Conservation (phyloP, 2,329 filamentous ascomycete genomes). For the Gaeumannomyces sp. region DNA sequence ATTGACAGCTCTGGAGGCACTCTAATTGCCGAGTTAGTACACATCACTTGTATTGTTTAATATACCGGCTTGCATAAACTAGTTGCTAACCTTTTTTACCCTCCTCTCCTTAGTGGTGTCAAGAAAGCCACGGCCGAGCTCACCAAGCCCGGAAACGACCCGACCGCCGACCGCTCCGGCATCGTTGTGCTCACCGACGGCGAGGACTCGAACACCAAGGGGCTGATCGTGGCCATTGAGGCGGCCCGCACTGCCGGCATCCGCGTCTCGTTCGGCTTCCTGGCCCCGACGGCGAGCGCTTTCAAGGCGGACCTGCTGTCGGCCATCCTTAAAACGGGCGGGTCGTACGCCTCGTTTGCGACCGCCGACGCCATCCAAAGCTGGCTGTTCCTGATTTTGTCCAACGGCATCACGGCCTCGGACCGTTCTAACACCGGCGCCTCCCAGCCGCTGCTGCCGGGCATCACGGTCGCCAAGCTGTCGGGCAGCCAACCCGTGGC, state of each 20-base stretch:
- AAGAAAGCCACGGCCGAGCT: conserved; percentile 16
- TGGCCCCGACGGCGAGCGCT: conserved; percentile 12
- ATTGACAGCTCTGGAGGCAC: conserved; percentile 17
- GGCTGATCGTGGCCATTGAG: conserved; percentile 13
- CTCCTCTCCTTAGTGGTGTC: conserved; percentile 11
- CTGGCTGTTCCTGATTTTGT: conserved; percentile 17
- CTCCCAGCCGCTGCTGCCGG: conserved; percentile 13
- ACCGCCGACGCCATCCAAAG: conserved; percentile 16
- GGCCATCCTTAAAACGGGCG: conserved; percentile 13
- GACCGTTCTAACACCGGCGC: conserved; percentile 4
- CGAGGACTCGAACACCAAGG: conserved; percentile 13
- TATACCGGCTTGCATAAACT: background rate
- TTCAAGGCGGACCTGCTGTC: conserved; percentile 7
- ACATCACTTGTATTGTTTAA: background rate
- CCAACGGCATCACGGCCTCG: conserved; percentile 14
- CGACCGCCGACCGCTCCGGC: conserved; percentile 14
- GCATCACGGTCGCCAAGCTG: conserved; percentile 15
- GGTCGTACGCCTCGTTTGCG: conserved; percentile 16
- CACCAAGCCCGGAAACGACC: conserved; percentile 10
- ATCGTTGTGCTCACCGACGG: conserved; percentile 18
- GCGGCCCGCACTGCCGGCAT: conserved; percentile 14
- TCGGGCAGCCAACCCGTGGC: conserved; percentile 10
- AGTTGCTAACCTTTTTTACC: background rate
- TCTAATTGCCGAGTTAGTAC: conserved; percentile 13
- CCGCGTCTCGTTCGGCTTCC: conserved; percentile 18